These are phyloP conservation scores for Ascochyta viciae-villosae DNA, from an alignment of 2,329 filamentous ascomycete genomes.

Conservation along the genomic window DNA sequence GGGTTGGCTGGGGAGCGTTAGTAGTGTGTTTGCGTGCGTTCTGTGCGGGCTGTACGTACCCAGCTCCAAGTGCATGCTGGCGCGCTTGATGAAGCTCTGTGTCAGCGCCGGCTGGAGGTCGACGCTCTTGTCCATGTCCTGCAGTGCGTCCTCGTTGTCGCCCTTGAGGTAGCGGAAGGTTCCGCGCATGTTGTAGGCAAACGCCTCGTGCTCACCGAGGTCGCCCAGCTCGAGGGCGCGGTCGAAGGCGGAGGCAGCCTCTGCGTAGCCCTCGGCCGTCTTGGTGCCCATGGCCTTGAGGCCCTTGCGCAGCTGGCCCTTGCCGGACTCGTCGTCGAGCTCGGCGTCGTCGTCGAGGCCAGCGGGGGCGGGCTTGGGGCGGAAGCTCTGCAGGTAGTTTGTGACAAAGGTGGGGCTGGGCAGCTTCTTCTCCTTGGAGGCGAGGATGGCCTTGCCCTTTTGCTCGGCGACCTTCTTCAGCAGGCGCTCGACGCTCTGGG, in stretches of 20 bases:
- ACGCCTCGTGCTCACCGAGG: slow-evolving; percentile 82
- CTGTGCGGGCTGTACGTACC: slow-evolving; percentile 58
- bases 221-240: slow-evolving; percentile 83
- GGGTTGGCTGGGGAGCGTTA: slow-evolving; percentile 67
- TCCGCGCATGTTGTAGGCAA: slow-evolving; percentile 95
- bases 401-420: slow-evolving; percentile 96
- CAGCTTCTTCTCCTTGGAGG: slow-evolving; percentile 80
- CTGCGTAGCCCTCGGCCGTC: slow-evolving; percentile 89
- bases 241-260: slow-evolving; percentile 85
- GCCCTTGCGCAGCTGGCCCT: slow-evolving; percentile 85
- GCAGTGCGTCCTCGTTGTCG: slow-evolving; percentile 81
- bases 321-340: slow-evolving; percentile 77
- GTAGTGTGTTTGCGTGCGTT: neutral
- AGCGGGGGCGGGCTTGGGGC: slow-evolving; percentile 76
- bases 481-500: slow-evolving; percentile 87
- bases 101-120: slow-evolving; percentile 87
- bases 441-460: slow-evolving; percentile 89
- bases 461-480: slow-evolving; percentile 96
- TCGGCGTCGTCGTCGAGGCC: slow-evolving; percentile 85
- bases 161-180: slow-evolving; percentile 94
- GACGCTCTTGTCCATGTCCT: slow-evolving; percentile 90
- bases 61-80: slow-evolving; percentile 95
- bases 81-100: slow-evolving; percentile 98
- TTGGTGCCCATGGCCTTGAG: slow-evolving; percentile 81
- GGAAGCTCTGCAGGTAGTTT: slow-evolving; percentile 99